Conservation (phyloP, 441 rosid genomes). For the Hura crepitans region DNA sequence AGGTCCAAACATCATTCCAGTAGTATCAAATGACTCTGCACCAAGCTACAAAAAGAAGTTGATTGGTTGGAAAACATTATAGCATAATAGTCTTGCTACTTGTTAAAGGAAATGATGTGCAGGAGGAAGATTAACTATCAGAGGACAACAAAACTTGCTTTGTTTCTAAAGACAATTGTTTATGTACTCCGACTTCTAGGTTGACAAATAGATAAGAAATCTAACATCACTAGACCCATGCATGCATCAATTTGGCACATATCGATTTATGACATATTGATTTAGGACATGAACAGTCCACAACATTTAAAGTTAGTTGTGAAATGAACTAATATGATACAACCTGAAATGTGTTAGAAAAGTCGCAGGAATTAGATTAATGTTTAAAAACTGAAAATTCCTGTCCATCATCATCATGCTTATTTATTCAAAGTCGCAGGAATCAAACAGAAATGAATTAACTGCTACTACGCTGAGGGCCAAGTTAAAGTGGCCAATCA, state of each 20-base stretch:
- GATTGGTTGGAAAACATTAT: constrained; percentile 10
- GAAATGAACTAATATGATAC: neutral
- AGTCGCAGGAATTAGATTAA: neutral
- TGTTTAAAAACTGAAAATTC: neutral
- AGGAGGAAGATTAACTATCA: neutral
- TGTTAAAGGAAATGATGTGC: neutral
- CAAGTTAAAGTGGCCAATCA: neutral
- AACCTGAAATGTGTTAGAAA: neutral
- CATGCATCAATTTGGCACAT: too few species aligned
- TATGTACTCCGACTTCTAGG: neutral
- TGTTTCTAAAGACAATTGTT: neutral
- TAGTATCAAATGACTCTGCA: constrained; percentile 46
- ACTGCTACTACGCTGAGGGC: neutral
- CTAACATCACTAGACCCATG: neutral
- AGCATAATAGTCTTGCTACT: neutral
- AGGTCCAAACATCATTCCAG: constrained; percentile 55
- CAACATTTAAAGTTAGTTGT: neutral
- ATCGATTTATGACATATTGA: too few species aligned
- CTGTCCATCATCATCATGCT: neutral
- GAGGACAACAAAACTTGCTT: neutral
- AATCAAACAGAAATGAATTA: neutral
- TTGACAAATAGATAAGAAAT: neutral
- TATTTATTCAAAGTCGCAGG: neutral
- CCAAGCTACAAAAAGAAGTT: constrained; percentile 39
- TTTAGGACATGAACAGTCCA: neutral